Conservation (phyloP, 768 basidiomycete species). For the Xerocomellus intermedius region DNA sequence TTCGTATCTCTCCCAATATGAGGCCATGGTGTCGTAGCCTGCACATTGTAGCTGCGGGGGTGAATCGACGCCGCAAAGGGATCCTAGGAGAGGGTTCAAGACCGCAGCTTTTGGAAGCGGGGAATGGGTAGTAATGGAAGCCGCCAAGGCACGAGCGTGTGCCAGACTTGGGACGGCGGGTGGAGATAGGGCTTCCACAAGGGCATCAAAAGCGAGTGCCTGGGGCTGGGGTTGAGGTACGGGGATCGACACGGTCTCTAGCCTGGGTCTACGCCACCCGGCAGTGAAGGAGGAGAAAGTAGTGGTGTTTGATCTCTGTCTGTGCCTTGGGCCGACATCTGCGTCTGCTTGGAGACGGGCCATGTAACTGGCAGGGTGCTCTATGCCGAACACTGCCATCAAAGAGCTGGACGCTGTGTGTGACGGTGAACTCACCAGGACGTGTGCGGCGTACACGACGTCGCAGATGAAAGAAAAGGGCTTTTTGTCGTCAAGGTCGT, state of each 20-base stretch:
- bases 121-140: slow-evolving; percentile 46
- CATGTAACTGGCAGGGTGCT: slow-evolving; percentile 22
- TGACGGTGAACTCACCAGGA: slow-evolving; percentile 14
- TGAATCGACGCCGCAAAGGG: slow-evolving; percentile 53
- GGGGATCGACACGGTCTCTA: slow-evolving; percentile 30
- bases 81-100: slow-evolving; percentile 60
- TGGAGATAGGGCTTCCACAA: slow-evolving; percentile 45
- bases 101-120: slow-evolving; percentile 52
- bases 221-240: slow-evolving; percentile 27
- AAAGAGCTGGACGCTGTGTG: neutral
- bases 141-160: slow-evolving; percentile 62
- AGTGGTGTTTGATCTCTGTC: slow-evolving; percentile 44
- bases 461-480: neutral
- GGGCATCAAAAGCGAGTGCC: slow-evolving; percentile 40
- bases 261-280: slow-evolving; percentile 38
- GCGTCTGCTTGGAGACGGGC: slow-evolving; percentile 33
- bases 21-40: slow-evolving; percentile 69
- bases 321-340: slow-evolving; percentile 29
- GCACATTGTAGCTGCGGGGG: slow-evolving; percentile 60
- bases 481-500: slow-evolving; percentile 19
- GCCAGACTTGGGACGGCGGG: slow-evolving; percentile 63
- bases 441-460: slow-evolving; percentile 8
- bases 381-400: slow-evolving; percentile 11
- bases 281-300: slow-evolving; percentile 38
- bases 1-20: slow-evolving; percentile 65